These are phyloP conservation scores for Vitis hybrid DNA, from an alignment of 177 flowering plant species.

Conservation along the genomic window DNA sequence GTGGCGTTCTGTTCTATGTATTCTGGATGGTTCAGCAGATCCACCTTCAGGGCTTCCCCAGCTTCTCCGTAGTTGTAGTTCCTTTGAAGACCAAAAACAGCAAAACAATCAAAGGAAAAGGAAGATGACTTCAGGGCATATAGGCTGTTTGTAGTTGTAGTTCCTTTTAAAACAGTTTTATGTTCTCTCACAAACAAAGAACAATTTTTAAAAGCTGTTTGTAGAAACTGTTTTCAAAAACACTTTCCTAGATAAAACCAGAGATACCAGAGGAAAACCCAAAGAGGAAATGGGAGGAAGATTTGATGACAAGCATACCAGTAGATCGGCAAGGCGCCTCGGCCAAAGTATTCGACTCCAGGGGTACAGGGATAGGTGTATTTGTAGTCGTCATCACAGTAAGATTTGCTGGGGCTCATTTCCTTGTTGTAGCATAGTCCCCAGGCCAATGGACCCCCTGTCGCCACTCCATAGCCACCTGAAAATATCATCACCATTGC, in stretches of 20 bases:
- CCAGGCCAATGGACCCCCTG: slow-evolving; percentile 93
- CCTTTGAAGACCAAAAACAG: slow-evolving; percentile 37
- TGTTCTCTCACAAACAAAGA: too few species aligned
- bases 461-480: slow-evolving; percentile 95
- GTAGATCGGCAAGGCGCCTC: slow-evolving; percentile 94
- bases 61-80: slow-evolving; percentile 73
- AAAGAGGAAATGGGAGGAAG: too few species aligned
- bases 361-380: slow-evolving; percentile 77
- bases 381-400: slow-evolving; percentile 65
- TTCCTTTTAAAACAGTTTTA: too few species aligned
- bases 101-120: neutral
- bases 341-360: slow-evolving; percentile 88
- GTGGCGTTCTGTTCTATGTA: slow-evolving; percentile 85
- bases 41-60: slow-evolving; percentile 62
- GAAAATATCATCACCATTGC: slow-evolving; percentile 8
- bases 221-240: too few species aligned
- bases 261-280: too few species aligned
- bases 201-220: too few species aligned
- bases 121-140: too few species aligned
- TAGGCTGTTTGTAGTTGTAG: too few species aligned
- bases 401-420: slow-evolving; percentile 77
- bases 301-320: slow-evolving; percentile 42
- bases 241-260: too few species aligned
- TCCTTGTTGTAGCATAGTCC: slow-evolving; percentile 90
- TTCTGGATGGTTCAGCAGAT: slow-evolving; percentile 75